Evolutionary conservation across 2,329 filamentous ascomycete genomes (phyloP).

Genomic region (Plenodomus tracheiphilus): DNA sequence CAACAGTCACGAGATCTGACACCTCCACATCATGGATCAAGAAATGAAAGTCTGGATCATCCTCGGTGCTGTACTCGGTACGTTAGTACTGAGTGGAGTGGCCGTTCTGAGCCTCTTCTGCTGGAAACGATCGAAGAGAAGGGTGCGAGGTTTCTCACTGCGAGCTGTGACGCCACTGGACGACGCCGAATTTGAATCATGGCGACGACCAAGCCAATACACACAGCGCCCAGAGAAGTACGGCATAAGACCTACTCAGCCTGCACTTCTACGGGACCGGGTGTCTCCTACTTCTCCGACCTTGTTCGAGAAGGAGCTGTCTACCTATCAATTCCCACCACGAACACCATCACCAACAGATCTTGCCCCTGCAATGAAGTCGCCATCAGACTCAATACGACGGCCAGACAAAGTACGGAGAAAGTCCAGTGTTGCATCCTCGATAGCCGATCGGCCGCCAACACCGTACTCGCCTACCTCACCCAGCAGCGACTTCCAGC

Average conservation of each 20-base stretch:
- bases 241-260: conserved; percentile 32
- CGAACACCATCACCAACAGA: conserved; percentile 34
- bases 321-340: conserved; percentile 29
- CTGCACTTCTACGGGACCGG: conserved; percentile 31
- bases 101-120: conserved; percentile 36
- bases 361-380: conserved; percentile 19
- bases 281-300: conserved; percentile 30
- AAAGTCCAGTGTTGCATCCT: conserved; percentile 41
- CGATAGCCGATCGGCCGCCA: conserved; percentile 42
- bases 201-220: conserved; percentile 45
- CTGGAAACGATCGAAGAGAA: conserved; percentile 39
- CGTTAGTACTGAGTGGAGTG: conserved; percentile 33
- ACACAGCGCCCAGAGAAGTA: conserved; percentile 42
- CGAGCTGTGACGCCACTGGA: conserved; percentile 45
- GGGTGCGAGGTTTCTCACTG: conserved; percentile 40
- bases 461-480: conserved; percentile 46
- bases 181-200: conserved; percentile 47
- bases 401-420: conserved; percentile 39
- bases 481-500: conserved; percentile 30
- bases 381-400: conserved; percentile 33
- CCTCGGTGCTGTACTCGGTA: conserved; percentile 39
- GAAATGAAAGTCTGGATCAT: conserved; percentile 43
- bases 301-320: conserved; percentile 42
- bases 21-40: conserved; percentile 28
- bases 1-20: background rate